Percentiles rank a stretch among this genome's conserved stretches.
These are phyloP conservation scores for Trichothecium roseum DNA, from an alignment of 2,329 filamentous ascomycete species.

Conservation along the genomic window DNA sequence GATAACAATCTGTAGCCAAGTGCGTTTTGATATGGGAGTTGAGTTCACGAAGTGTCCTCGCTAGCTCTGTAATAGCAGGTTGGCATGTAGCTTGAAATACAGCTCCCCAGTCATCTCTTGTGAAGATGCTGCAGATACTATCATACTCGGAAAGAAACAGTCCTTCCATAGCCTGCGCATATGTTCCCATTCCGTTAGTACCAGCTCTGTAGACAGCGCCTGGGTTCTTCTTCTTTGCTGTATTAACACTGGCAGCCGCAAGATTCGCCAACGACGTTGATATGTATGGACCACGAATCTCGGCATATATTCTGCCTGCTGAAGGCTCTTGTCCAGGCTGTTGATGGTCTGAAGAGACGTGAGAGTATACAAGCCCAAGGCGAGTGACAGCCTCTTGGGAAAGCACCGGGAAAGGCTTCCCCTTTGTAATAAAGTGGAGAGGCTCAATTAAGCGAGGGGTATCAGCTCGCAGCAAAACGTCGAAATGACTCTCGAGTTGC, in stretches of 20 bases:
- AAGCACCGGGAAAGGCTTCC: constrained; percentile 72
- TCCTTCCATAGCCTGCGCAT: constrained; percentile 77
- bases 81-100: constrained; percentile 75
- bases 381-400: constrained; percentile 66
- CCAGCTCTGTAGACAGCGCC: constrained; percentile 80
- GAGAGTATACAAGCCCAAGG: constrained; percentile 68
- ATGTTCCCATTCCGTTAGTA: constrained; percentile 84
- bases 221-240: constrained; percentile 68
- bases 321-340: constrained; percentile 51
- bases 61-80: constrained; percentile 67
- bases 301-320: constrained; percentile 73
- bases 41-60: constrained; percentile 75
- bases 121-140: constrained; percentile 80
- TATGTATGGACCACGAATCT: constrained; percentile 81
- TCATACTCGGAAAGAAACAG: constrained; percentile 85
- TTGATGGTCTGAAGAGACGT: constrained; percentile 53
- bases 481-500: constrained; percentile 77
- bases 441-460: constrained; percentile 77
- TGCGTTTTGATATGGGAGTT: constrained; percentile 84
- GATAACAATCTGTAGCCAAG: constrained; percentile 80
- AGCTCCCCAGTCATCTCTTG: constrained; percentile 71
- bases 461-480: constrained; percentile 63
- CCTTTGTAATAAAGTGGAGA: constrained; percentile 85
- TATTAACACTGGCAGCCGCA: constrained; percentile 75
- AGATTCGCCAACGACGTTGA: constrained; percentile 73